Evolutionary conservation across 2,329 filamentous ascomycete genomes (phyloP).

Genomic region (Diaporthe aspalathi): DNA sequence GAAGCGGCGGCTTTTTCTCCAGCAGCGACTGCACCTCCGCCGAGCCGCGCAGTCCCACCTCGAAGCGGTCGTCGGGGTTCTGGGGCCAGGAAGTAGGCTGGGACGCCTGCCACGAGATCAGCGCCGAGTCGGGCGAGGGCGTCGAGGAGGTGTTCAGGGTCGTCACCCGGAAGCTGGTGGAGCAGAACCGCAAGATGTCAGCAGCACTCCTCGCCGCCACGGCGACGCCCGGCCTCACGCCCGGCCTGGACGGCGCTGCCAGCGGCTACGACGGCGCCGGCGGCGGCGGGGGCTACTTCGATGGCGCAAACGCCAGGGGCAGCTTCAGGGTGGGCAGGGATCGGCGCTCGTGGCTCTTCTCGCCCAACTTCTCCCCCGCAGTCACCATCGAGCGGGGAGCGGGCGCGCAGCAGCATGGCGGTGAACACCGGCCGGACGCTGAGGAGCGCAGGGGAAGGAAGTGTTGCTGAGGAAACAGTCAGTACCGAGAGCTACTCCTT

Average conservation of each 20-base stretch:
- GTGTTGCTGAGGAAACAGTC: slow-evolving; percentile 34
- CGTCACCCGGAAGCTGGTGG: slow-evolving; percentile 71
- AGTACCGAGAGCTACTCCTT: background rate
- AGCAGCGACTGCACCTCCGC: slow-evolving; percentile 44
- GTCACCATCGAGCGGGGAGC: slow-evolving; percentile 60
- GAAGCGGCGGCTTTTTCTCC: slow-evolving; percentile 45
- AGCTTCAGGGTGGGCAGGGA: slow-evolving; percentile 70
- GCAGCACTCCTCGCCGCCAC: slow-evolving; percentile 68
- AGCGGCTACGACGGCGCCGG: slow-evolving; percentile 37
- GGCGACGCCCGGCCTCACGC: slow-evolving; percentile 61
- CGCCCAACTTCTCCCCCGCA: slow-evolving; percentile 62
- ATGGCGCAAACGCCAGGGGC: slow-evolving; percentile 58
- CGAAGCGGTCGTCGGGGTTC: slow-evolving; percentile 78
- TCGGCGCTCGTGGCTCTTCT: slow-evolving; percentile 72
- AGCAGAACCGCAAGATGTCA: slow-evolving; percentile 73
- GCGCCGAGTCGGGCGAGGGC: slow-evolving; percentile 91
- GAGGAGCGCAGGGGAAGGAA: slow-evolving; percentile 35
- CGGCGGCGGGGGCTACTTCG: slow-evolving; percentile 57
- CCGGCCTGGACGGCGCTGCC: slow-evolving; percentile 54
- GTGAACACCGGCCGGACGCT: slow-evolving; percentile 44
- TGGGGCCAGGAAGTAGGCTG: slow-evolving; percentile 95
- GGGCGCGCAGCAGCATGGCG: slow-evolving; percentile 35
- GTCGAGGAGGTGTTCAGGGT: slow-evolving; percentile 95
- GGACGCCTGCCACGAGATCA: slow-evolving; percentile 98
- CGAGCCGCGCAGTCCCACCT: slow-evolving; percentile 70